Percentiles rank a stretch among this genome's conserved stretches.
These are phyloP conservation scores for Ascosphaera acerosa DNA, from an alignment of 2,329 filamentous ascomycete genomes.

Conservation along the genomic window DNA sequence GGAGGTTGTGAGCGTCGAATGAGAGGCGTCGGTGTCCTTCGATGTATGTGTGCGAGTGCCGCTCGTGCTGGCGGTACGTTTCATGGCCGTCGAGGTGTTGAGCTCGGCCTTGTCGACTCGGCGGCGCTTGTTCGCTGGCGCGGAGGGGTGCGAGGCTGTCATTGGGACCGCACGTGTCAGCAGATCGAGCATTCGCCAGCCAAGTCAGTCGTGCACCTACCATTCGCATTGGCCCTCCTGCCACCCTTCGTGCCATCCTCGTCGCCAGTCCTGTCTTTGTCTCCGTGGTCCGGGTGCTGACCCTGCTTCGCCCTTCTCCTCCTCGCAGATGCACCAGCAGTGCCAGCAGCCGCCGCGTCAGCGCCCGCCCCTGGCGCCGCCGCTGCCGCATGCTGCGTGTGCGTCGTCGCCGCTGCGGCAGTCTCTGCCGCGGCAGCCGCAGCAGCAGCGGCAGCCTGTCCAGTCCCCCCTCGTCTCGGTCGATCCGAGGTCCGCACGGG, in stretches of 20 bases:
- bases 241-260: conserved; percentile 3
- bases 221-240: conserved; percentile 41
- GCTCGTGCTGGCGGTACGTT: conserved; percentile 16
- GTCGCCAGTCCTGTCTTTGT: conserved; percentile 7
- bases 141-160: conserved; percentile 3
- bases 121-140: conserved; percentile 41
- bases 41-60: too few relatives aligned
- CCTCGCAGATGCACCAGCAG: conserved; percentile 15
- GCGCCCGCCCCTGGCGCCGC: conserved; percentile 22
- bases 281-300: too few relatives aligned
- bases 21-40: too few relatives aligned
- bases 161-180: too few relatives aligned
- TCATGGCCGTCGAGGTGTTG: conserved; percentile 15
- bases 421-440: conserved; percentile 69
- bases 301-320: neutral
- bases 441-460: conserved; percentile 60
- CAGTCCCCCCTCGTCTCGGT: conserved; percentile 51
- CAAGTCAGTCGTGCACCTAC: too few relatives aligned
- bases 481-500: conserved; percentile 37
- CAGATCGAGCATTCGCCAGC: too few relatives aligned
- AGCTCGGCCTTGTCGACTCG: conserved; percentile 46
- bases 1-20: neutral
- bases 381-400: conserved; percentile 47
- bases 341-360: conserved; percentile 3
- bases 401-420: conserved; percentile 44